Percentiles rank a stretch among this genome's conserved stretches.
Evolutionary conservation across 2,329 filamentous ascomycete genomes (phyloP).

Genomic region (Neofusicoccum sp.): DNA sequence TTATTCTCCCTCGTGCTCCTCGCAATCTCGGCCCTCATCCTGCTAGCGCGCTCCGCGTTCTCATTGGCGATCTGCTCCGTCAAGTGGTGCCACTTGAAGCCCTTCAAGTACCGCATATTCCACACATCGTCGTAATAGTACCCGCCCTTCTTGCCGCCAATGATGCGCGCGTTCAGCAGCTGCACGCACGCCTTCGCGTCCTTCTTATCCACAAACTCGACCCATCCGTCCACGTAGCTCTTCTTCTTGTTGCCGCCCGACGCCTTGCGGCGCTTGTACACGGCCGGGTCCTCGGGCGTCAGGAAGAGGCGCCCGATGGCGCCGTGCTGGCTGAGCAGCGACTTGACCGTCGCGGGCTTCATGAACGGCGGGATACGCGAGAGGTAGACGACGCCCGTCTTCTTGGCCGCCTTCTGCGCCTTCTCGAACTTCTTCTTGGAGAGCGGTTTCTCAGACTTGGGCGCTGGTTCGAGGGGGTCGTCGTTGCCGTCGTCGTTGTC

Average conservation of each 20-base stretch:
- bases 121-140: constrained; percentile 86
- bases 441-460: constrained; percentile 22
- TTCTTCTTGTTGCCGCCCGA: constrained; percentile 80
- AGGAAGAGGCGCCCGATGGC: constrained; percentile 75
- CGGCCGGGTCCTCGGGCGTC: constrained; percentile 68
- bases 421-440: constrained; percentile 54
- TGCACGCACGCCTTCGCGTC: constrained; percentile 76
- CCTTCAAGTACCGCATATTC: constrained; percentile 77
- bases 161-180: constrained; percentile 71
- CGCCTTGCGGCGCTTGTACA: constrained; percentile 65
- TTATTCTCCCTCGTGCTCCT: constrained; percentile 77
- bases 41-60: constrained; percentile 73
- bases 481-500: constrained; percentile 22
- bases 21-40: constrained; percentile 74
- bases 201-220: constrained; percentile 74
- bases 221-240: constrained; percentile 81
- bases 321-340: constrained; percentile 73
- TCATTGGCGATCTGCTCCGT: constrained; percentile 79
- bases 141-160: constrained; percentile 79
- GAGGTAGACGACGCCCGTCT: constrained; percentile 79
- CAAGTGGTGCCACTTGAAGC: constrained; percentile 73
- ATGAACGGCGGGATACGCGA: constrained; percentile 85
- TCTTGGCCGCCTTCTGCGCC: constrained; percentile 65
- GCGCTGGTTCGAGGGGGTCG: neutral
- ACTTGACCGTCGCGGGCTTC: constrained; percentile 75